These are phyloP conservation scores for Phlyctochytrium bullatum DNA, from an alignment of 192 early-diverging fungal species.

Conservation along the genomic window DNA sequence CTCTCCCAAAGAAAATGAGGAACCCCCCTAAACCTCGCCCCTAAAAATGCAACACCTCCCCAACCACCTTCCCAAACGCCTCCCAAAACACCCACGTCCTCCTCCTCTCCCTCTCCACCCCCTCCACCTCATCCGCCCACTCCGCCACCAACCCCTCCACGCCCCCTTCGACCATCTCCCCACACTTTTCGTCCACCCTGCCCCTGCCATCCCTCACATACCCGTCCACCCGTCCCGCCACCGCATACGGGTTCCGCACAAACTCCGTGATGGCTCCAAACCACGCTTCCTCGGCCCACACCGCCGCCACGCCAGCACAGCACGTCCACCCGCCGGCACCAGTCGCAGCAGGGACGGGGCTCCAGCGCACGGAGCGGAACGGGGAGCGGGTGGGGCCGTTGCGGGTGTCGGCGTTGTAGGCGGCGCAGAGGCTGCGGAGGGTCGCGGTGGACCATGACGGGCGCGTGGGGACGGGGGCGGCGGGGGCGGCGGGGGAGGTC, in stretches of 20 bases:
- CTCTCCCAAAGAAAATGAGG: no score
- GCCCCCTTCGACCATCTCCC: background rate
- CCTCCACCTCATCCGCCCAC: constrained; percentile 8
- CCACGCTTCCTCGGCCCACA: constrained; percentile 13
- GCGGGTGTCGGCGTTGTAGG: no score
- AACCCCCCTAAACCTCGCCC: background rate
- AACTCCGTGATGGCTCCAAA: constrained; percentile 26
- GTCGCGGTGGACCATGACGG: no score
- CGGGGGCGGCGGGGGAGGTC: background rate
- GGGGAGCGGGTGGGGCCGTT: no score
- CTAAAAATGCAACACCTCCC: background rate
- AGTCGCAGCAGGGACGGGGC: no score
- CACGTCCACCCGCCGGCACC: background rate
- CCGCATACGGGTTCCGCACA: constrained; percentile 27
- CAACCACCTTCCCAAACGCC: background rate
- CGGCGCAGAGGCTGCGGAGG: no score
- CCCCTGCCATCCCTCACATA: constrained; percentile 6
- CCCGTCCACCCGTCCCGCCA: constrained; percentile 9
- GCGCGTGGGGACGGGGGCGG: no score
- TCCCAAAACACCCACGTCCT: background rate
- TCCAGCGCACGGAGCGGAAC: no score
- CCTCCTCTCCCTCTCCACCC: constrained; percentile 2
- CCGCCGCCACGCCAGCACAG: background rate
- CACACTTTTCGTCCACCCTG: background rate
- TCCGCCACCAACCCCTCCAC: constrained; percentile 12